Evolutionary conservation across 257 asterid genomes (phyloP).

Genomic region (Gynochthodes officinalis): DNA sequence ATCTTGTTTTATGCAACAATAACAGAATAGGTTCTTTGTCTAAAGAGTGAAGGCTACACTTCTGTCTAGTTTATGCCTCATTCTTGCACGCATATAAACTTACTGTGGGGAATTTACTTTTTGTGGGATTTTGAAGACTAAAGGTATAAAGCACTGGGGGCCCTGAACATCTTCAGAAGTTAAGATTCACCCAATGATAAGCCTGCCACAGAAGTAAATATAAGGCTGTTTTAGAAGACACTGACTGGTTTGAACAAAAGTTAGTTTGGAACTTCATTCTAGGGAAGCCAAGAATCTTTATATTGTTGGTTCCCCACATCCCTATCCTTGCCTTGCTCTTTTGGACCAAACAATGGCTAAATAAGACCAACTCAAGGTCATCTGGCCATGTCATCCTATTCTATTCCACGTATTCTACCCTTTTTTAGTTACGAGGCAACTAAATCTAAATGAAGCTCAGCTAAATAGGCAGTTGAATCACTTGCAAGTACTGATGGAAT

Average conservation of each 20-base stretch:
- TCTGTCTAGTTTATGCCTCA: constrained; percentile 13
- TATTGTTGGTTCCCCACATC: constrained; percentile 47
- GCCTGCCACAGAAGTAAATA: constrained; percentile 51
- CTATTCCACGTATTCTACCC: not conserved
- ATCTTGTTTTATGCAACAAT: constrained; percentile 16
- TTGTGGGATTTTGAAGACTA: constrained; percentile 49
- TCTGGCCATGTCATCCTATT: constrained; percentile 5
- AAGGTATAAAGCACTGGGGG: constrained; percentile 51
- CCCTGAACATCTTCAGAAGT: constrained; percentile 44
- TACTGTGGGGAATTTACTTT: constrained; percentile 13
- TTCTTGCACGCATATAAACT: constrained; percentile 28
- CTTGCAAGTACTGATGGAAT: no score
- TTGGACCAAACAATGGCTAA: constrained; percentile 27
- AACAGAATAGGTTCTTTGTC: constrained; percentile 25
- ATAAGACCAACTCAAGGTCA: not conserved
- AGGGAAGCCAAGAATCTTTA: constrained; percentile 84
- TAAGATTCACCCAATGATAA: constrained; percentile 73
- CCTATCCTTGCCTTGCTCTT: constrained; percentile 47
- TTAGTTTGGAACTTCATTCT: constrained; percentile 47
- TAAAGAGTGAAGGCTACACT: constrained; percentile 19
- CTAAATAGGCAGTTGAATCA: no score
- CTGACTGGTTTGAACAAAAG: constrained; percentile 84
- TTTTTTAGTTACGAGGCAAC: not conserved
- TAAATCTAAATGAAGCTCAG: not conserved
- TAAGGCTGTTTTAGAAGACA: constrained; percentile 80